These are phyloP conservation scores for Penicillium sp. DNA, from an alignment of 2,329 filamentous ascomycete genomes.

Conservation along the genomic window DNA sequence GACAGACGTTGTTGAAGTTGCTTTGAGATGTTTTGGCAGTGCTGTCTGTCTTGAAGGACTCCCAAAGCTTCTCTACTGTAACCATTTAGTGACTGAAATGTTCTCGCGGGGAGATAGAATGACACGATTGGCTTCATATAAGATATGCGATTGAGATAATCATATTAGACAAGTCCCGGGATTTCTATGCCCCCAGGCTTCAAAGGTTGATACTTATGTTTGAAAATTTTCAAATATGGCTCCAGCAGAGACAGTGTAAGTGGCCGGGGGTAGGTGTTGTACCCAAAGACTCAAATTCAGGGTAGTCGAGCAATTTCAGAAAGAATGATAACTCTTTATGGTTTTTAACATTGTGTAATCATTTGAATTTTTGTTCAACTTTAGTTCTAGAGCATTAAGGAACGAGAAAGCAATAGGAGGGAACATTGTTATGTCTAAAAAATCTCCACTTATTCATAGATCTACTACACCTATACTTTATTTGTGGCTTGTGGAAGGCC, in stretches of 20 bases:
- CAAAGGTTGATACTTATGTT: slow-evolving; percentile 83
- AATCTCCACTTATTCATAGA: background rate
- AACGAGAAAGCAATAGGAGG: background rate
- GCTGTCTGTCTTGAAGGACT: slow-evolving; percentile 98
- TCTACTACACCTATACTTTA: background rate
- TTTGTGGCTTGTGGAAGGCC: slow-evolving; percentile 3
- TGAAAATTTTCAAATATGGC: background rate
- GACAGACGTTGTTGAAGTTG: slow-evolving; percentile 83
- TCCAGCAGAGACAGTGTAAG: background rate
- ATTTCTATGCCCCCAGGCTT: slow-evolving; percentile 98
- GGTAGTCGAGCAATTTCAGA: background rate
- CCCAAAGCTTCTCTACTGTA: slow-evolving; percentile 99
- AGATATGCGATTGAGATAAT: slow-evolving; percentile 15
- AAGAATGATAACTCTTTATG: background rate
- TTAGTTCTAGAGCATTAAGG: background rate
- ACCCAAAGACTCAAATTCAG: slow-evolving; percentile 7
- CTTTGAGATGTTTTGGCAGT: slow-evolving; percentile 96
- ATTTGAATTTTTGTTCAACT: background rate
- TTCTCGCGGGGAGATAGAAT: slow-evolving; percentile 83
- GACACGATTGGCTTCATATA: background rate
- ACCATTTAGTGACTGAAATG: slow-evolving; percentile 95
- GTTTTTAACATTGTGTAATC: no score
- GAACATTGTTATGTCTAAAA: slow-evolving; percentile 7
- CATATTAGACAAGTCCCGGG: slow-evolving; percentile 94
- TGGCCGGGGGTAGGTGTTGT: slow-evolving; percentile 10